Conservation (phyloP, 768 basidiomycete genomes). For the Suillus clintonianus region DNA sequence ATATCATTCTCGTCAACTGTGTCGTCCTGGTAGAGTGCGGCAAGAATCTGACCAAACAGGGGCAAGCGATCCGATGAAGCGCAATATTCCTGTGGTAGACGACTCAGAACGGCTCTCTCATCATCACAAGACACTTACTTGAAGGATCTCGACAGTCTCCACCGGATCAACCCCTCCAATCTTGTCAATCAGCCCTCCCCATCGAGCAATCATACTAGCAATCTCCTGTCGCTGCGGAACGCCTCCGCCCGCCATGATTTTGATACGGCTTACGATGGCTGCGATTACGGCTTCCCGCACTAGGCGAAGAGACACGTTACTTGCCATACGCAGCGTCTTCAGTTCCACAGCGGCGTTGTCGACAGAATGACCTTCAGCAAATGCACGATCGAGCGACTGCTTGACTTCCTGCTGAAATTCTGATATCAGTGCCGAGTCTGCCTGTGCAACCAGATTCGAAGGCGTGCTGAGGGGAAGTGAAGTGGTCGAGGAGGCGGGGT, state of each 20-base stretch:
- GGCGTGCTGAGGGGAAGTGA: conserved; percentile 45
- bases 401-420: conserved; percentile 79
- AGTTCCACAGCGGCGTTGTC: conserved; percentile 94
- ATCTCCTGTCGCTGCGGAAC: conserved; percentile 67
- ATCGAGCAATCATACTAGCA: conserved; percentile 61
- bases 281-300: conserved; percentile 88
- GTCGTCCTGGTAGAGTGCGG: conserved; percentile 88
- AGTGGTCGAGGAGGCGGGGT: conserved; percentile 47
- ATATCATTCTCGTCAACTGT: conserved; percentile 90
- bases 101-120: not conserved
- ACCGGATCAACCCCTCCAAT: conserved; percentile 85
- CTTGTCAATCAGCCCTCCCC: conserved; percentile 80
- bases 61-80: conserved; percentile 61
- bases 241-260: conserved; percentile 57
- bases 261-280: conserved; percentile 77
- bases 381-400: conserved; percentile 90
- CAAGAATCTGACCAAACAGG: conserved; percentile 84
- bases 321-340: conserved; percentile 95
- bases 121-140: conserved; percentile 47
- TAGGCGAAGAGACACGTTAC: conserved; percentile 84
- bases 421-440: conserved; percentile 48
- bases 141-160: conserved; percentile 76
- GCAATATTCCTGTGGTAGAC: conserved; percentile 55
- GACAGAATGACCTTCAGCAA: conserved; percentile 86
- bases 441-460: conserved; percentile 38